A percentile compares a stretch with the other conserved stretches of the same genome.
Evolutionary conservation across 345 rosid genomes (phyloP).

Genomic region (Eucalyptus decipiens): DNA sequence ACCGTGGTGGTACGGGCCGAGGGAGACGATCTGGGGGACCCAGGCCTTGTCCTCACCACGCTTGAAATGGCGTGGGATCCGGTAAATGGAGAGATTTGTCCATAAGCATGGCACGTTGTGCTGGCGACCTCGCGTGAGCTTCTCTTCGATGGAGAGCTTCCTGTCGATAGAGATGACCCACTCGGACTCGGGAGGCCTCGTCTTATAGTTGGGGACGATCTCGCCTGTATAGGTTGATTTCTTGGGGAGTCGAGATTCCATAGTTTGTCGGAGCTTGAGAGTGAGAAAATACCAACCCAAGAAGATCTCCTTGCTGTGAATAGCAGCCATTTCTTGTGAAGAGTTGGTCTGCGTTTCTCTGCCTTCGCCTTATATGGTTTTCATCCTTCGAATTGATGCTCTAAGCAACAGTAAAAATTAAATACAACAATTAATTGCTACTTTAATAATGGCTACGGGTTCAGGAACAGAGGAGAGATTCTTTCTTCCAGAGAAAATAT

Average conservation of each 20-base stretch:
- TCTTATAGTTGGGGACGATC: rapidly evolving
- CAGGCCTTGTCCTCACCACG: constrained; percentile 62
- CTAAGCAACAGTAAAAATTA: too few relatives aligned
- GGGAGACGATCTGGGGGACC: constrained; percentile 20
- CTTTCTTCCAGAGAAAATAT: too few relatives aligned
- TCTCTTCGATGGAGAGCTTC: constrained; percentile 23
- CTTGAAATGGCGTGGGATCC: constrained; percentile 37
- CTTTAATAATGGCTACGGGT: too few relatives aligned
- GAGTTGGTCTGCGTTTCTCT: too few relatives aligned
- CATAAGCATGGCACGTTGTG: constrained; percentile 44
- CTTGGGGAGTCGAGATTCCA: constrained; percentile 24
- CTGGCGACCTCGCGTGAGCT: constrained; percentile 24
- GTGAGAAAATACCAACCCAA: too few relatives aligned
- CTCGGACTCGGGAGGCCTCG: constrained; percentile 19
- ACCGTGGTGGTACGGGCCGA: constrained; percentile 62
- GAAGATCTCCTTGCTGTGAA: too few relatives aligned
- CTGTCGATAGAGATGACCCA: too few relatives aligned
- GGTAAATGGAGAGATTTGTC: constrained; percentile 41
- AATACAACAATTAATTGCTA: too few relatives aligned
- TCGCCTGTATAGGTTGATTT: background rate
- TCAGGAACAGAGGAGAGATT: too few relatives aligned
- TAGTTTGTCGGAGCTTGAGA: constrained; percentile 22
- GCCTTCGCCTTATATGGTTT: too few relatives aligned
- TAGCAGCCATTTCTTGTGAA: too few relatives aligned
- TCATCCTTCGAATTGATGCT: too few relatives aligned